A percentile compares a stretch with the other conserved stretches of the same genome.
Evolutionary conservation across 2,329 filamentous ascomycete genomes (phyloP).

Genomic region (Fusarium anguioides): DNA sequence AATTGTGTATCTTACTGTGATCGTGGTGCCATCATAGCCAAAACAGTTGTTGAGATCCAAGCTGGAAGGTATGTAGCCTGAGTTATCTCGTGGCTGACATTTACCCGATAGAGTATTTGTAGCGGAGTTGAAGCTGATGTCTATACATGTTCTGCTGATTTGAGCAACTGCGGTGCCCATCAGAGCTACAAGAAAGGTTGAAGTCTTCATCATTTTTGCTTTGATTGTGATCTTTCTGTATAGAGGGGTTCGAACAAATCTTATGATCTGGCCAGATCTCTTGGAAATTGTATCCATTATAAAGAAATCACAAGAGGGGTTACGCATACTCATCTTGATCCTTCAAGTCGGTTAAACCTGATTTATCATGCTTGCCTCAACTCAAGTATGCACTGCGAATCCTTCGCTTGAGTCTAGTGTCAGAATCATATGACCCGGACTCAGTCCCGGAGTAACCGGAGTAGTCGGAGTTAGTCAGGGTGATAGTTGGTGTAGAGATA

Average conservation of each 20-base stretch:
- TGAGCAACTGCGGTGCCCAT: neutral
- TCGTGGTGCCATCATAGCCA: neutral
- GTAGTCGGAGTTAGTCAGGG: no score
- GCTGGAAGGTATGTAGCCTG: neutral
- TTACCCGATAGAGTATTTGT: neutral
- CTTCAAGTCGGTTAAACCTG: neutral
- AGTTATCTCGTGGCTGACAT: constrained; percentile 8
- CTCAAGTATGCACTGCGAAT: neutral
- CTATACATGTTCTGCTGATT: neutral
- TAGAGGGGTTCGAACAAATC: no score
- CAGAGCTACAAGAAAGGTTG: neutral
- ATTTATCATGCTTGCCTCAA: neutral
- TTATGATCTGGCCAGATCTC: neutral
- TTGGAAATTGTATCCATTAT: no score
- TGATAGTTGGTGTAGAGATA: neutral
- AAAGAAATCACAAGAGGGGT: neutral
- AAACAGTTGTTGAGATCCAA: constrained; percentile 13
- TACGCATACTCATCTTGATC: neutral
- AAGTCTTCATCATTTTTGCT: no score
- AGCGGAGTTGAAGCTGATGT: neutral
- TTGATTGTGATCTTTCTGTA: no score
- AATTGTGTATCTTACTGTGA: neutral
- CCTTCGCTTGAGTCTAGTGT: neutral
- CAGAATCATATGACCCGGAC: neutral
- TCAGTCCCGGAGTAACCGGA: no score